Evolutionary conservation across 306 rosid species (phyloP), one percentile per base, ranked within the genome.

Genomic region (Boehmeria nivea): DNA sequence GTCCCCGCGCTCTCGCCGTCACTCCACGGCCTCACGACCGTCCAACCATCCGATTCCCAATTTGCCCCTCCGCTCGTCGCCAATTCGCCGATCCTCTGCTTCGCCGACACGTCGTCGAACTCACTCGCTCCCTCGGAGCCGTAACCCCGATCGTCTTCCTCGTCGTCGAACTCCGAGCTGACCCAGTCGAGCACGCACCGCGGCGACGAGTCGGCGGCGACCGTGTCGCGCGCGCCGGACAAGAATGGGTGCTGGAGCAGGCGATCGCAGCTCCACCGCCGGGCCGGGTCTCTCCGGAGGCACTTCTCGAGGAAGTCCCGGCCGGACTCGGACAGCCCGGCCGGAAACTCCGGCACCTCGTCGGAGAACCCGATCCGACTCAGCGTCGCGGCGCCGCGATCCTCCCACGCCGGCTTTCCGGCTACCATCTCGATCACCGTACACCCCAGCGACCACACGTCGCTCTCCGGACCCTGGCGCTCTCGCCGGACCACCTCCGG

Each of bases 361-460:
- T 57, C 73, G 17, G 91, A 72, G 6, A 72, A 82, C 1, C 83
- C 94, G 62, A 87, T 90, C 57, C 72, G 77, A 24, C 66, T 75
- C 63, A 90, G 74, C 48, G 90, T 78, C 36, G 77, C 82, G 0
- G 63, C 46, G 0, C 95, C 91, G 15, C 19, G 64, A 48, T 82
- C 85, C 38, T 82, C 82, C 98, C 98, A 90, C 9, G 79, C 73
- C 5, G 93, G 76, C 8, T 76, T 90, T 1, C 98, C 94, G 25
- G 89, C 80, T 43, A 87, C 14, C 89, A 87, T 82, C 77, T 90
- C 95, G 27, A 90, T 61, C 44, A 90, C 61, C 65, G 98, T 90
- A 69, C 98, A 90, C 2, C 98, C 98, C 3, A 90, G 42, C 0
- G 98, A 87, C 98, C 98, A 90, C 17, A 90, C 72, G 61, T 90